A percentile compares a stretch with the other conserved stretches of the same genome.
Conservation (phyloP, 73 alveolate genomes). For the Tetrahymena borealis region DNA sequence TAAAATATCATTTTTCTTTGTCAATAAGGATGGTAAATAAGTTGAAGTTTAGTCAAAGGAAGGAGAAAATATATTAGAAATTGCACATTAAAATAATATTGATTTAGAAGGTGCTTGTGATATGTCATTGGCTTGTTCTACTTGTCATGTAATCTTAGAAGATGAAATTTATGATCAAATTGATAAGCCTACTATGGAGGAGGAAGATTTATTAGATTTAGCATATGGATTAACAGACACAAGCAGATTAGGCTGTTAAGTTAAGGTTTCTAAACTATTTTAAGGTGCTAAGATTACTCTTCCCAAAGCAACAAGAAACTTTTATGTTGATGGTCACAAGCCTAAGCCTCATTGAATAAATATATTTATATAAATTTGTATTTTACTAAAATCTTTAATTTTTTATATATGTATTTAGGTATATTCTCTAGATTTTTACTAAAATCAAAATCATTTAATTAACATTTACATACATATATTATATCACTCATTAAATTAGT, state of each 20-base stretch:
- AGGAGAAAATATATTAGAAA: conserved; percentile 63
- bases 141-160: conserved; percentile 76
- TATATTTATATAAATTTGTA: not conserved
- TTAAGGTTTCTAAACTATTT: conserved; percentile 49
- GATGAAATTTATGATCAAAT: conserved; percentile 54
- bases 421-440: too few species aligned
- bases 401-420: too few species aligned
- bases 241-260: conserved; percentile 79
- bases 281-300: conserved; percentile 57
- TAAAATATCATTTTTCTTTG: conserved; percentile 6
- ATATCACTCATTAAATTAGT: too few species aligned
- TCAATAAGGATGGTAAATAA: conserved; percentile 44
- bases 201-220: conserved; percentile 77
- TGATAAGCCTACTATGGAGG: conserved; percentile 63
- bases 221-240: conserved; percentile 86
- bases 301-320: conserved; percentile 65
- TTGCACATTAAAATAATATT: conserved; percentile 65
- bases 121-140: conserved; percentile 74
- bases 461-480: too few species aligned
- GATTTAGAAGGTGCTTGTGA: conserved; percentile 89
- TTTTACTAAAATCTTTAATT: not conserved
- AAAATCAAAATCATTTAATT: too few species aligned
- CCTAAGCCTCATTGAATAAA: conserved; percentile 60
- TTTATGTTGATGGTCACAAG: conserved; percentile 67
- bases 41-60: conserved; percentile 52